A percentile compares a stretch with the other conserved stretches of the same genome.
Conservation (phyloP, 1,139 yeast genomes). For the Pichia sp. region DNA sequence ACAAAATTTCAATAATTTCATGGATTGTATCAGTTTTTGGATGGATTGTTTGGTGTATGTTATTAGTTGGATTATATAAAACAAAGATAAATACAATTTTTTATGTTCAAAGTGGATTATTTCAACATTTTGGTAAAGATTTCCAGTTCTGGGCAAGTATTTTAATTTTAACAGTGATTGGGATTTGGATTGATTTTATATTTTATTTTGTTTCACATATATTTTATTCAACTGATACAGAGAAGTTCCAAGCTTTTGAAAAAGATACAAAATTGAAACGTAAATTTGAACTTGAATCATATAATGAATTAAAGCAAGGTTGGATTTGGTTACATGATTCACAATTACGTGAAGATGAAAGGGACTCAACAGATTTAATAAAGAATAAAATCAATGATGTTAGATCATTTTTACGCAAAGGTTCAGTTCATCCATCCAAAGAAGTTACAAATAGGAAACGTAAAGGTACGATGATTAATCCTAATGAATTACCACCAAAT, state of each 20-base stretch:
- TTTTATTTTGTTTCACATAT: slow-evolving; percentile 51
- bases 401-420: slow-evolving; percentile 29
- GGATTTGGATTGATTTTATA: slow-evolving; percentile 60
- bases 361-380: slow-evolving; percentile 36
- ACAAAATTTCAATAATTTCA: slow-evolving; percentile 65
- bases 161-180: slow-evolving; percentile 48
- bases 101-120: slow-evolving; percentile 65
- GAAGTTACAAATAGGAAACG: slow-evolving; percentile 39
- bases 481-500: slow-evolving; percentile 46
- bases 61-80: slow-evolving; percentile 64
- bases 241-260: slow-evolving; percentile 71
- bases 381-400: slow-evolving; percentile 30
- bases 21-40: slow-evolving; percentile 75
- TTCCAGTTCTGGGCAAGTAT: slow-evolving; percentile 80
- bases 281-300: slow-evolving; percentile 67
- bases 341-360: slow-evolving; percentile 30
- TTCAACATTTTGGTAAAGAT: slow-evolving; percentile 69
- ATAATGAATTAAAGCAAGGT: slow-evolving; percentile 66
- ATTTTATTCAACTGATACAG: slow-evolving; percentile 68
- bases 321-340: slow-evolving; percentile 60
- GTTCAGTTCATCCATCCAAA: slow-evolving; percentile 27
- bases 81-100: slow-evolving; percentile 56
- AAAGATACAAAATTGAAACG: slow-evolving; percentile 60
- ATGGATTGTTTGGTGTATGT: slow-evolving; percentile 78
- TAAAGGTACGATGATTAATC: slow-evolving; percentile 43